Evolutionary conservation across 768 basidiomycete species (phyloP), one percentile per base, ranked within the genome.

Genomic region (Mrakia gelida): DNA sequence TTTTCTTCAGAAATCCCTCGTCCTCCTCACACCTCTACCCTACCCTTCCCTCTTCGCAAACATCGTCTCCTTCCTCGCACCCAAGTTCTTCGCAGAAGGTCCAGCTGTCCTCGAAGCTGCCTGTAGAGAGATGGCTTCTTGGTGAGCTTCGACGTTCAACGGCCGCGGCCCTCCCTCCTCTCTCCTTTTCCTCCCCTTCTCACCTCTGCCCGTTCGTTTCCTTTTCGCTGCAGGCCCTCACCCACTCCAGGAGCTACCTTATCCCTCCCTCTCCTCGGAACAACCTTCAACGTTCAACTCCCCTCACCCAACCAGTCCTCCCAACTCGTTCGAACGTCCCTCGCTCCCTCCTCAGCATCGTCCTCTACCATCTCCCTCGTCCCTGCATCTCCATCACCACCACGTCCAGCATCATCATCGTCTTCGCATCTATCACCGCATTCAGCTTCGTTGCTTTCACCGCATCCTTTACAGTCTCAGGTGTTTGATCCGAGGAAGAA

Each of bases 31-130:
- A 7, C 61, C 73, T 32, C 71, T 79, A 6, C 73, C 78, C 3
- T 79, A 79, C 54, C 78, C 78, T 34, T 79, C 78, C 1, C 62
- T 79, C n/a, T 79, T 79, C 68, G 63, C 61, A 30, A n/a, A 70
- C 18, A 32, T 79, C 32, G 74, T 79, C 59, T 54, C 65, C 26
- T 68, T 49, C 45, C 54, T 79, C 16, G 78, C 74, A 0, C 70
- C 74, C 21, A 67, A 54, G 13, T 79, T 71, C 62, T 79, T 79
- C 54, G 63, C 65, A 0, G 45, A 75, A 28, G 78, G 78, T 21
- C 74, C 56, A 16, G 15, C 70, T 16, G 78, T 79, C 4, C 74
- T 79, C 30, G 59, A 68, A n/a, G 54, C 67, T 30, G 75, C 78
- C 1, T 76, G 73, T 28, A 41, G 43, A 28, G 73, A 79, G 49